Base-by-base conservation (phyloP, 2,329 filamentous ascomycete species). In the Cordyceps tenuipes region DNA sequence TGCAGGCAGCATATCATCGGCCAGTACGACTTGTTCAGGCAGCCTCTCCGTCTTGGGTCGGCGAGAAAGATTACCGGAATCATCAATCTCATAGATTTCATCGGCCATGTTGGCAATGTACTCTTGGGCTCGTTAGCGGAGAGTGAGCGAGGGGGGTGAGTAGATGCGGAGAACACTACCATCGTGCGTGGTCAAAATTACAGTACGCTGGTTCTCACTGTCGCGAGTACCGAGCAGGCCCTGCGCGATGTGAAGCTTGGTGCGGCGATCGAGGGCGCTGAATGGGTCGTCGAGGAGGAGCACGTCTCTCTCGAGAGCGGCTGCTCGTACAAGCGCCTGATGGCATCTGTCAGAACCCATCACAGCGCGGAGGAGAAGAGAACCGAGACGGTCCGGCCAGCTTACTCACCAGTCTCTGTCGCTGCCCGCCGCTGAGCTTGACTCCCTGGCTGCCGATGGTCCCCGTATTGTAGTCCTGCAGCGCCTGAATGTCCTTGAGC, bases 361-460 rank as follows among this genome's bases (percentile, higher is more conserved):
- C 12, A 15, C 7, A 6, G 4, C 13, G 39, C 4, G 13, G 3
- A 13, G 36, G 9, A 4, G 5, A 12, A 17, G 36, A 26, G 5
- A n/a, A 12, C 19, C 0, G 15, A 8, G 29, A 8, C 29, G 29
- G 29, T 8, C 29, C 29, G 29, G 5, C 29, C 29, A 29, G 29
- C 29, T 29, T 29, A 8, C 56, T 43, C 36, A 51, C 56, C 48
- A 59, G 23, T 43, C 56, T 49, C 26, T 59, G 56, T 9, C 56
- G 48, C 48, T 59, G 56, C 3, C 56, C 56, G 9, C 56, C 56
- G 21, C 56, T 59, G 34, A 59, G 56, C n/a, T 52, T 59, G 1
- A 50, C 23, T 8, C 56, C 56, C 19, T 50, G 46, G 13, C 36
- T 59, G 4, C 56, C 56, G 19, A 59, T 51, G 9, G 53, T 47